Evolutionary conservation across 495 filamentous ascomycete genomes (phyloP), one percentile per base, ranked within the genome.

Genomic region (Rhizodiscina lignyota): DNA sequence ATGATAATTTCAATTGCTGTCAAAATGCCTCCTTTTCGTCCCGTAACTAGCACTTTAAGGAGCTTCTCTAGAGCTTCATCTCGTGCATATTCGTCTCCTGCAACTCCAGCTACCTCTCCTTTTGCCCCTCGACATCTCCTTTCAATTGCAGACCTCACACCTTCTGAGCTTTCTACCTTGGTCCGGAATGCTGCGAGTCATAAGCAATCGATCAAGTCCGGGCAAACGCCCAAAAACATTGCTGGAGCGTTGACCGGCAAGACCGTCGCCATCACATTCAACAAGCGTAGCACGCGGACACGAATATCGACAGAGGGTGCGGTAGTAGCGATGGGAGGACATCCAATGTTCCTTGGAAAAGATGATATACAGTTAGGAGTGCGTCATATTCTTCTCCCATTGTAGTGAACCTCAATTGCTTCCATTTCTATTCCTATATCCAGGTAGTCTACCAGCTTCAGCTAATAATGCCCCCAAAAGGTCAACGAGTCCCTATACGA

Each of bases 331-430:
- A 68, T 97, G 63, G 79, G 83, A 28, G 89, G 89, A 2, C 81
- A 94, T 53, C 80, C 89, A 13, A 89, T 97, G 83, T 97, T 96
- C 55, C 59, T 97, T 29, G 82, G 83, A 34, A 84, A 82, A 51
- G 77, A 86, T 30, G 89, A 97, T 53, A 97, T 97, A 37, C 89
- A 97, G 52, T 61, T 96, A 21, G 87, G 87, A 19, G 89, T 93
- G 47, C n/a, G n/a, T n/a, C n/a, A n/a, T n/a, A n/a, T n/a, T n/a
- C n/a, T n/a, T n/a, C n/a, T n/a, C n/a, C n/a, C n/a, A n/a, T n/a
- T n/a, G n/a, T n/a, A n/a, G n/a, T 34, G 41, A 2, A 21, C 18
- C 26, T 17, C 16, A 20, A 3, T 15, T 34, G n/a, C n/a, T 21
- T 16, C 17, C 12, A 19, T 28, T 21, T 10, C 27, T n/a, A 16